Base-by-base conservation (phyloP, 345 rosid genomes). In the Ailanthus altissimus region DNA sequence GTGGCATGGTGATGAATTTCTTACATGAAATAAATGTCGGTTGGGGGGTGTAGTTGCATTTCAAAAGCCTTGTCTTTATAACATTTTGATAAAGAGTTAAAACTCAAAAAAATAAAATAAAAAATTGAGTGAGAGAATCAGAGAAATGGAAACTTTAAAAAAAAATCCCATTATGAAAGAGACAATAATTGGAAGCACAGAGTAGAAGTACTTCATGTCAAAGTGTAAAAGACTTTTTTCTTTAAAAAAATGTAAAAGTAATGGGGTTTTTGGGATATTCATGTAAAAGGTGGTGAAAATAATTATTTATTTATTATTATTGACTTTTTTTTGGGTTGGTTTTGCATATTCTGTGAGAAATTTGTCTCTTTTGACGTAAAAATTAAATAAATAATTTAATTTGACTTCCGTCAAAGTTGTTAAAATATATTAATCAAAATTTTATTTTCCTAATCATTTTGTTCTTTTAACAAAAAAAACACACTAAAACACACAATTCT, bases 251-350 rank as follows among this genome's bases (percentile, higher is more conserved):
- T 47, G 11, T 11, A 68, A 68, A 71, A 54, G 63, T 72, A 7
- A 18, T 56, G 51, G 76, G 76, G 58, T 43, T 45, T 59, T 26
- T 45, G 26, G 78, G 72, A 77, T 59, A 78, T 72, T 73, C 51
- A 16, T 42, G 14, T 21, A 59, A 67, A 74, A 50, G 56, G 58
- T n/a, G 10, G 50, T 23, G 10, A 23, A 45, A 53, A 43, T 5
- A 38, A 50, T 20, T 5, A 7, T n/a, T n/a, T n/a, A n/a, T n/a
- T n/a, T n/a, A n/a, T 62, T 74, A 53, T 49, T 63, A 25, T 63
- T 26, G 10, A 5, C 20, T 14, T 67, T 54, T 42, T 18, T 0
- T 61, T 8, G 45, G 58, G n/a, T 20, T 6, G 38, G 1, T 32
- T 11, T 56, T 42, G 61, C 47, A 70, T 8, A 51, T 70, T 53